phyloP scores from a whole-genome alignment of 2,329 filamentous ascomycete genomes.

The Penicillium thymicola region DNA sequence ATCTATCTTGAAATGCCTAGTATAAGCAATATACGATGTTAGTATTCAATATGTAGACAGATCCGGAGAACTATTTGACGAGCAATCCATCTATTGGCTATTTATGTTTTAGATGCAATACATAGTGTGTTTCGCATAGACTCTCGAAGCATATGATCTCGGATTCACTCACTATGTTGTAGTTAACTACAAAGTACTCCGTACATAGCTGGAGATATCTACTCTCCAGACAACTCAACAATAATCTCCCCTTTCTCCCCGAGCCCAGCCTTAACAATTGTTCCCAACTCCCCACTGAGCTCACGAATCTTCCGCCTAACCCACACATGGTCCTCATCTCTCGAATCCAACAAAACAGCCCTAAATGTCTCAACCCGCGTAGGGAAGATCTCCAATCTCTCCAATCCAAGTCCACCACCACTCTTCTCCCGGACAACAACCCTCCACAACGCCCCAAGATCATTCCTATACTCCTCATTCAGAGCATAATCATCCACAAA shows the following conservation, averaged over 20 bases:
- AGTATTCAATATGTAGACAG: too few relatives aligned
- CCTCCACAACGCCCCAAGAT: slow-evolving; percentile 41
- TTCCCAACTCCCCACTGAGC: neutral
- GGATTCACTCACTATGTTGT: too few relatives aligned
- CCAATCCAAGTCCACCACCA: slow-evolving; percentile 15
- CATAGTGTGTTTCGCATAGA: too few relatives aligned
- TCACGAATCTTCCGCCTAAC: slow-evolving; percentile 13
- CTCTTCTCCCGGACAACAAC: slow-evolving; percentile 27
- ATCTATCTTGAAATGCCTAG: too few relatives aligned
- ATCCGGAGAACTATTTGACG: too few relatives aligned
- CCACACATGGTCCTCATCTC: slow-evolving; percentile 30
- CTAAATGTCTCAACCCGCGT: slow-evolving; percentile 35
- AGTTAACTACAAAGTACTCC: too few relatives aligned
- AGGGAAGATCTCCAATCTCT: slow-evolving; percentile 36
- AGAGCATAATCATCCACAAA: slow-evolving; percentile 45
- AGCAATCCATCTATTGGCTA: too few relatives aligned
- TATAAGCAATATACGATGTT: too few relatives aligned
- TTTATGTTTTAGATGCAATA: too few relatives aligned
- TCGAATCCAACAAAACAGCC: slow-evolving; percentile 27
- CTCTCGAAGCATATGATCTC: too few relatives aligned
- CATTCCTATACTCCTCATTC: slow-evolving; percentile 36
- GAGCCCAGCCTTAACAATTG: neutral
- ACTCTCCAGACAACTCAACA: neutral
- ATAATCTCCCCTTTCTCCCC: neutral
- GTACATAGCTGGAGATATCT: neutral